Evolutionary conservation across 2,329 filamentous ascomycete genomes (phyloP), one percentile per base, ranked within the genome.

Genomic region (Reticulascus tulasneorum): DNA sequence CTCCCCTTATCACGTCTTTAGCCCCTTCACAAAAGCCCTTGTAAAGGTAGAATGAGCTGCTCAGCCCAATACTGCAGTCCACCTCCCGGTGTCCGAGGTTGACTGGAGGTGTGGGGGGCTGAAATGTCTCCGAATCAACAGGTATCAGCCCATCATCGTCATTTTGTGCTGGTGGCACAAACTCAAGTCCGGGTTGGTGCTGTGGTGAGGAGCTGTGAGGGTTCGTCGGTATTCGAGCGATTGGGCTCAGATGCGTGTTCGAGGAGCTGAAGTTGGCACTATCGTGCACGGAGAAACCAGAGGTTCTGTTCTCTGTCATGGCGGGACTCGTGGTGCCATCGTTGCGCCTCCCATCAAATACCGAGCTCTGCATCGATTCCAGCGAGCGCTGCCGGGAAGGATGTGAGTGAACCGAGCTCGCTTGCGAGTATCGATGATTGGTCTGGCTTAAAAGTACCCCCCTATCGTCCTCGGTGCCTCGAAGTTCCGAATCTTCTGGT

Each of bases 11-110:
- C 2, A 70, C 64, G 12, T 73, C 70, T 29, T 66, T 67, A 7
- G 74, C 74, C 2, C 74, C 74, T 15, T 69, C 64, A 27, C 75
- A 79, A 46, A 78, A 76, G 2, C 73, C 73, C 36, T 73, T 75
- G 23, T 71, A 57, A 9, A 67, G 55, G 32, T 71, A 67, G 43
- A 76, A 77, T 0, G 73, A 76, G 45, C 71, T 74, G 23, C 31
- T 47, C 0, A 57, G 51, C 3, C 55, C 63, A 23, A 77, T 72
- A 6, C 47, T 62, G 45, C 64, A 69, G 29, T 69, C 65, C 9
- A 49, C 34, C 49, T 47, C 23, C 39, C 34, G 20, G 43, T 42
- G 19, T 17, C 24, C 6, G 9, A 51, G 47, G 35, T 25, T 18
- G 29, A 46, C 8, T 41, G 44, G 10, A 7, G 23, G 24, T 43